These are phyloP conservation scores for Kluyveromyces aestuarii DNA, from an alignment of 805 yeast species.

Conservation along the genomic window DNA sequence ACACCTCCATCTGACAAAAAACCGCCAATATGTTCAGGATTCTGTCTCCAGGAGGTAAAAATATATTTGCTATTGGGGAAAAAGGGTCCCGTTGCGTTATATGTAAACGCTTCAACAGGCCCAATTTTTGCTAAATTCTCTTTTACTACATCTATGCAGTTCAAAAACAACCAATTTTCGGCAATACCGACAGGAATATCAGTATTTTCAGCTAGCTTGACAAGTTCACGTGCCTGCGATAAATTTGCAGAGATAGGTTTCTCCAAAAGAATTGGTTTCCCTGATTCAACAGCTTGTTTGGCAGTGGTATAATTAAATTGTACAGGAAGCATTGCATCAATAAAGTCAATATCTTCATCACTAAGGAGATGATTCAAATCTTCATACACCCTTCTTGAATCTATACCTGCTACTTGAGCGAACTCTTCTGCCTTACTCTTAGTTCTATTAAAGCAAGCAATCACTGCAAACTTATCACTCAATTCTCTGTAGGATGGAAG, in stretches of 20 bases:
- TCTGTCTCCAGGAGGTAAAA: constrained; percentile 75
- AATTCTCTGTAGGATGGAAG: constrained; percentile 58
- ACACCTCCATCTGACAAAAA: constrained; percentile 93
- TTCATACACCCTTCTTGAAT: constrained; percentile 44
- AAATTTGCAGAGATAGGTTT: constrained; percentile 89
- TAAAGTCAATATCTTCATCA: constrained; percentile 60
- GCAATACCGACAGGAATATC: constrained; percentile 65
- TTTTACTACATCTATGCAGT: constrained; percentile 46
- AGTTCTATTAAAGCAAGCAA: constrained; percentile 78
- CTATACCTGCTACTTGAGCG: constrained; percentile 53
- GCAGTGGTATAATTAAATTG: constrained; percentile 66
- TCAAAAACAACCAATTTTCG: constrained; percentile 79
- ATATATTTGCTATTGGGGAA: constrained; percentile 50
- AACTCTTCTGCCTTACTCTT: constrained; percentile 72
- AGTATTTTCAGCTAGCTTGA: constrained; percentile 49
- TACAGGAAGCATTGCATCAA: constrained; percentile 87
- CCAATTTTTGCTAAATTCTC: constrained; percentile 66
- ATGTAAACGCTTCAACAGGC: constrained; percentile 55
- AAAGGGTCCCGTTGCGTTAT: constrained; percentile 68
- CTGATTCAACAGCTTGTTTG: constrained; percentile 56
- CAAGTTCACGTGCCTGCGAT: constrained; percentile 73
- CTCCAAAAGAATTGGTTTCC: constrained; percentile 76
- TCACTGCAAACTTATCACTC: constrained; percentile 44
- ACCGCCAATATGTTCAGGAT: constrained; percentile 91
- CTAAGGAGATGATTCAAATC: constrained; percentile 53